Evolutionary conservation across 1,139 yeast genomes (phyloP).

Genomic region (Pichiaceae sp.): DNA sequence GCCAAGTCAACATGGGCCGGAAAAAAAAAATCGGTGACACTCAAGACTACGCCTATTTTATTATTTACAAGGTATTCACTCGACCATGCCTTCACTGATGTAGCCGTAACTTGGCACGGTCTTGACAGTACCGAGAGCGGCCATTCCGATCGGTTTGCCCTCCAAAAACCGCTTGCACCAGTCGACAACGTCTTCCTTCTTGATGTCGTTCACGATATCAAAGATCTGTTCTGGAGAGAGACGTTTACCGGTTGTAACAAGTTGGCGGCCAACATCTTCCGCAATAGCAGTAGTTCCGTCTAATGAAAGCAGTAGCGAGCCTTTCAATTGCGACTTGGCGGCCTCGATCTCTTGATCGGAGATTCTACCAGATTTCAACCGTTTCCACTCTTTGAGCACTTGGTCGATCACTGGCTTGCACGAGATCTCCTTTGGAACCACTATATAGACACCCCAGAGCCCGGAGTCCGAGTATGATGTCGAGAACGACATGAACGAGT

Average conservation of each 20-base stretch:
- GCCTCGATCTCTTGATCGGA: conserved; percentile 84
- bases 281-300: conserved; percentile 97
- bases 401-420: conserved; percentile 64
- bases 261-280: conserved; percentile 95
- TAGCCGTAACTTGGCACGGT: conserved; percentile 49
- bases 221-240: conserved; percentile 90
- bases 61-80: no score
- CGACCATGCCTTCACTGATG: conserved; percentile 19
- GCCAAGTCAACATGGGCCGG: no score
- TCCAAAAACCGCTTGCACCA: conserved; percentile 86
- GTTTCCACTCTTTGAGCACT: conserved; percentile 79
- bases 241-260: conserved; percentile 89
- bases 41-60: no score
- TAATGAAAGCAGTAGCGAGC: conserved; percentile 76
- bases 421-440: conserved; percentile 66
- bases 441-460: conserved; percentile 91
- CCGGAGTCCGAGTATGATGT: conserved; percentile 98
- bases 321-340: conserved; percentile 91
- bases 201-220: conserved; percentile 69
- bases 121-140: conserved; percentile 78
- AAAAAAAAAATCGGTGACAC: no score
- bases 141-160: conserved; percentile 77
- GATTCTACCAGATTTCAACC: conserved; percentile 69
- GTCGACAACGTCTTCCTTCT: conserved; percentile 68
- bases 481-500: conserved; percentile 92